phyloP scores from a whole-genome alignment of 2,329 filamentous ascomycete species.

The Magnaporthiopsis poae region DNA sequence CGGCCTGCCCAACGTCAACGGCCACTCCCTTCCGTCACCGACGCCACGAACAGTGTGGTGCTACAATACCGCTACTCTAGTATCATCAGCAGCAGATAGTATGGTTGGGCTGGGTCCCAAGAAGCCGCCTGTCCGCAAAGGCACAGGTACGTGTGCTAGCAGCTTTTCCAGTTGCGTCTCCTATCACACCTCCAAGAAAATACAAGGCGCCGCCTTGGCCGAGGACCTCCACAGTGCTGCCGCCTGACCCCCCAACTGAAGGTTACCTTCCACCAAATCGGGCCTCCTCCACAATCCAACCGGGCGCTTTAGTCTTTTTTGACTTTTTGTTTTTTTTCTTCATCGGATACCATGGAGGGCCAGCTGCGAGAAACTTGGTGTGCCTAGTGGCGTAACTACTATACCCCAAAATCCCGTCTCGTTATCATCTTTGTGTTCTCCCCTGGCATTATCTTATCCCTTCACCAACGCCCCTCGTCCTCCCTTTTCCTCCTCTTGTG shows the following conservation, averaged over 20 bases:
- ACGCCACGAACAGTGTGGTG: no score
- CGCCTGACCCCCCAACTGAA: neutral
- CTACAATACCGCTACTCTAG: neutral
- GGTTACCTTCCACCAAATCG: neutral
- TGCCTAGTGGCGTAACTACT: neutral
- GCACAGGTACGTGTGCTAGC: constrained; percentile 23
- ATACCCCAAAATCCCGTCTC: neutral
- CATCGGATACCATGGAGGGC: neutral
- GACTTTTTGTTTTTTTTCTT: neutral
- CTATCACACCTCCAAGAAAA: neutral
- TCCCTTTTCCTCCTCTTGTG: neutral
- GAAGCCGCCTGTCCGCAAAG: constrained; percentile 51
- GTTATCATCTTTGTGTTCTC: neutral
- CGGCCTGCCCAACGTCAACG: neutral
- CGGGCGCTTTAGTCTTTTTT: neutral
- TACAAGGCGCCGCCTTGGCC: neutral
- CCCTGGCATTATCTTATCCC: no score
- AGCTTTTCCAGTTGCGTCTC: neutral
- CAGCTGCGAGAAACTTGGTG: neutral
- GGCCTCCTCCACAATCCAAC: neutral
- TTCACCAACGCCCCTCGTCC: neutral
- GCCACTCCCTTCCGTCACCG: neutral
- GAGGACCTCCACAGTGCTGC: neutral
- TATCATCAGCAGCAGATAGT: constrained; percentile 13
- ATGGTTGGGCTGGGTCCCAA: constrained; percentile 59